Base-by-base conservation (phyloP, 345 rosid species). In the Geranium rotundifolium region DNA sequence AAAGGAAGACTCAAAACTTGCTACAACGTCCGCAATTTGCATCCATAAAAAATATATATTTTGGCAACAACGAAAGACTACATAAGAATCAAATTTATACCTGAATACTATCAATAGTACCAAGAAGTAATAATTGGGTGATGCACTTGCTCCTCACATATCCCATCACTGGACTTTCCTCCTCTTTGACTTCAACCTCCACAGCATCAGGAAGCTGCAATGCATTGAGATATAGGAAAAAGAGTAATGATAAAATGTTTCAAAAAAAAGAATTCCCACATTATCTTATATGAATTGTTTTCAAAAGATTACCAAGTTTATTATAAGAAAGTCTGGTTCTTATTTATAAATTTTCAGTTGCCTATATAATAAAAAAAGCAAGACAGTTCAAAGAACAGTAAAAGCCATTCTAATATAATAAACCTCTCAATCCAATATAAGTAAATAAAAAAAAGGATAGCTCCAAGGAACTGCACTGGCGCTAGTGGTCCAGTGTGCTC, bases 71-170 rank as follows among this genome's bases (percentile, higher is more conserved):
- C 27, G 27, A 23, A 23, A 7, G 6, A 15, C 27, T n/a, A 49
- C 59, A 57, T 29, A 65, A 37, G 46, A 37, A 10, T 59, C 58
- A 57, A 41, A 56, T 57, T 15, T 41, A 49, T 75, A 90, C 97
- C 97, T 90, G 95, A 64, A 90, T 90, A 65, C 86, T 82, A 72
- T 87, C 84, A 64, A 90, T 84, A 63, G 95, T 89, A 69, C 90
- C 85, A 56, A 90, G 90, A 72, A 90, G 87, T 69, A 90, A 72
- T 65, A 90, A 69, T 54, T 90, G 95, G 59, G 97, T 90, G 67
- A 90, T 81, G 78, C 97, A 90, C 77, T 90, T 90, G 73, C 95
- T 92, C 79, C 97, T 82, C 65, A 90, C 73, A 61, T 83, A 72
- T 80, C 72, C 79, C 75, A 86, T 73, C 23, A 89, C 56, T 61